Base-by-base conservation (phyloP, 257 asterid species). In the Cynanchum wilfordii region DNA sequence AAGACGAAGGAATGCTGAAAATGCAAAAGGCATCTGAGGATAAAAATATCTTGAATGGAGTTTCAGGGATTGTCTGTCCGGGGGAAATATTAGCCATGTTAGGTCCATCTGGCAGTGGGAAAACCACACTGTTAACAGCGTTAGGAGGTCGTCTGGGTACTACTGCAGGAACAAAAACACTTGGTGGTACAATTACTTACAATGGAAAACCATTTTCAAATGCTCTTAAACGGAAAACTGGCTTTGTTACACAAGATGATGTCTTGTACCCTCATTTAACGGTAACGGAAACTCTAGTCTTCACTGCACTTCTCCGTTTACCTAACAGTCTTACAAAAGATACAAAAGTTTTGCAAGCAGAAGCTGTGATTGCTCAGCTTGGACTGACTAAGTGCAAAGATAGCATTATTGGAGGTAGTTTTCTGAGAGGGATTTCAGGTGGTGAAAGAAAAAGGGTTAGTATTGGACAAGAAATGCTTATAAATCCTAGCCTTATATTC, bases 71-170 rank as follows among this genome's bases (percentile, higher is more conserved):
- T 3, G 95, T 86, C 5, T 68, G 29, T 7, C 94, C 97, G 0
- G 96, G 97, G 0, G 96, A 89, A 68, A 82, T 93, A 69, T 76
- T 93, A 36, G 97, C 98, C 10, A 86, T 93, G 96, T 82, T 93
- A 36, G 98, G 96, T 3, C 98, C 97, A 3, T 93, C 98, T 0
- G 98, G 98, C 58, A 84, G 96, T 75, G 98, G 98, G 69, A 91
- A 89, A 74, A 88, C 98, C 0, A 93, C 98, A 20, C 83, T 91
- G 6, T 68, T 91, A 24, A 93, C 96, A 0, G 96, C 93, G 0
- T 69, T 93, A 1, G 96, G 96, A 1, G 96, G 96, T 68, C 89
- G 96, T 0, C 72, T 88, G 36, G 9, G 57, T 5, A 63, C 74
- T 13, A 66, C 66, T 17, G 91, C 38, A 33, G 38, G 38, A 33